A percentile compares a stretch with the other conserved stretches of the same genome.
These are phyloP conservation scores for Piper longum DNA, from an alignment of 164 flowering plant species.

Conservation along the genomic window DNA sequence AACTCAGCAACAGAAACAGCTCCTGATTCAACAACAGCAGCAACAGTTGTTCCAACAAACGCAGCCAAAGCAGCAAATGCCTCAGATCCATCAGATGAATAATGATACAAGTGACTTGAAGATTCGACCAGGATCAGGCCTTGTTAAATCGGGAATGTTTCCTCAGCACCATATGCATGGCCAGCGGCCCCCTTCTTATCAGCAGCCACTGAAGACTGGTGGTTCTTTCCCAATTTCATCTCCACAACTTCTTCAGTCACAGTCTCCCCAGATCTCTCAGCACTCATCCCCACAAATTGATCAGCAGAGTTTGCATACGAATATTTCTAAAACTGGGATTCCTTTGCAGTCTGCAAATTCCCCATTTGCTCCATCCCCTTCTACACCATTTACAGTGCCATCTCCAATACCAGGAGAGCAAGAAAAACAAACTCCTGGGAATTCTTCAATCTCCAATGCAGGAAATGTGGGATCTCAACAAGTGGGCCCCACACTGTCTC, in stretches of 20 bases:
- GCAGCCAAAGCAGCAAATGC: slow-evolving; percentile 25
- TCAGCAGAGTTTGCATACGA: slow-evolving; percentile 48
- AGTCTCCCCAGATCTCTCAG: slow-evolving; percentile 67
- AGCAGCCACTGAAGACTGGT: slow-evolving; percentile 57
- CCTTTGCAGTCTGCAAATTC: slow-evolving; percentile 69
- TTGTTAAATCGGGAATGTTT: slow-evolving; percentile 40
- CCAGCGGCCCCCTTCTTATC: slow-evolving; percentile 39
- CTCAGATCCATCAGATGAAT: slow-evolving; percentile 52
- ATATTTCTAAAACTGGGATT: slow-evolving; percentile 51
- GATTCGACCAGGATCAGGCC: slow-evolving; percentile 30
- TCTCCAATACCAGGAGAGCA: slow-evolving; percentile 73
- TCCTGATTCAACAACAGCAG: slow-evolving; percentile 19
- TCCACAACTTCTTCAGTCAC: slow-evolving; percentile 51
- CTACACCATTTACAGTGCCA: slow-evolving; percentile 74
- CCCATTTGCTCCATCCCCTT: slow-evolving; percentile 70
- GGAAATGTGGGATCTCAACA: slow-evolving; percentile 52
- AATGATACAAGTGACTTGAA: slow-evolving; percentile 40
- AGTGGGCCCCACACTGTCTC: slow-evolving; percentile 17
- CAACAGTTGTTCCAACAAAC: slow-evolving; percentile 16
- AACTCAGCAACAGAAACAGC: slow-evolving; percentile 30
- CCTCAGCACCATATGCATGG: slow-evolving; percentile 44
- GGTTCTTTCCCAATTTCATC: slow-evolving; percentile 48
- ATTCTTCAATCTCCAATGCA: slow-evolving; percentile 44
- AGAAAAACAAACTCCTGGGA: slow-evolving; percentile 43
- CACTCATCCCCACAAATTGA: slow-evolving; percentile 77